Evolutionary conservation across 2,329 filamentous ascomycete species (phyloP), one percentile per base, ranked within the genome.

Genomic region (Keithomyces neogunnii): DNA sequence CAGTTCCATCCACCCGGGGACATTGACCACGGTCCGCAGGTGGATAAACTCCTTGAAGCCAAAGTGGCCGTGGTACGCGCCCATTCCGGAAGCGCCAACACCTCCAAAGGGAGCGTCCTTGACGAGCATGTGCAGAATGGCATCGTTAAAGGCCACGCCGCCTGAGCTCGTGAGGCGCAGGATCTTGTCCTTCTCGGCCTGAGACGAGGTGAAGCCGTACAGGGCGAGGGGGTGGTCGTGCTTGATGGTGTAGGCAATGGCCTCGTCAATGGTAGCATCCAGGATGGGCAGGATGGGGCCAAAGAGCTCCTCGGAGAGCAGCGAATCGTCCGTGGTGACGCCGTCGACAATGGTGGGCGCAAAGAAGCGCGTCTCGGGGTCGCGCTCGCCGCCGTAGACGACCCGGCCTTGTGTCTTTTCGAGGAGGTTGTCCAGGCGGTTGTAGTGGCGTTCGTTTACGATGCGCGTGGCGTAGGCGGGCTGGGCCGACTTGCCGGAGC

Each of bases 71-170:
- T 73, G 71, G 55, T 75, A 74, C 19, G 60, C 58, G 19, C 73
- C 73, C 29, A 64, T 61, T 3, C 73, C 73, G 0, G 69, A 72
- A 10, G 64, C 63, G 10, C 74, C 73, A 19, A 74, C 68, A 5
- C 74, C 73, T 11, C 74, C 73, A 52, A 76, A 76, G 1, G 73
- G 72, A 0, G 69, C 68, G 10, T 60, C 62, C 0, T 63, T 62
- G n/a, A 69, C 62, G 1, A 56, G 60, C 29, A 66, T 63, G 45
- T 75, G 73, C 5, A 72, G 55, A 33, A 67, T 56, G 11, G 64
- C 61, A 54, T 73, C 71, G 54, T 76, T 76, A 56, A 75, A 61
- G 0, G 70, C 73, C 46, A 74, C 71, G 11, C 73, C 72, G 28
- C 73, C 73, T 6, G 70, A 73, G 26, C 59, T 64, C 36, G 65